Conservation (phyloP, 139 green algal species). For the Volvox reticuliferus region DNA sequence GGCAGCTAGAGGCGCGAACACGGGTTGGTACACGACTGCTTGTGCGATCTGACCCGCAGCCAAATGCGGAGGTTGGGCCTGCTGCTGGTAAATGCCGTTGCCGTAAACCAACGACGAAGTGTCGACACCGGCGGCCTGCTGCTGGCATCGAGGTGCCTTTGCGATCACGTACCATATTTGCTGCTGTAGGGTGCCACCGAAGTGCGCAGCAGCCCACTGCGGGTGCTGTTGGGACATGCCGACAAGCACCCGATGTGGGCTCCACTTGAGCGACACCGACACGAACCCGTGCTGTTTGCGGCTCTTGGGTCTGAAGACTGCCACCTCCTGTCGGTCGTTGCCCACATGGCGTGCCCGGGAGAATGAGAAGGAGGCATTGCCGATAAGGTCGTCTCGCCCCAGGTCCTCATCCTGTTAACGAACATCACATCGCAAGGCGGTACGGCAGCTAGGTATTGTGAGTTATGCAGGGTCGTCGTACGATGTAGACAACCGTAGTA, state of each 20-base stretch:
- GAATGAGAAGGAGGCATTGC: conserved; percentile 8
- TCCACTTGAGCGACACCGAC: conserved; percentile 24
- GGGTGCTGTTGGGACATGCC: neutral
- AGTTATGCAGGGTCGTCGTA: no score
- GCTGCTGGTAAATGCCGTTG: no score
- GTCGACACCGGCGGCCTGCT: no score
- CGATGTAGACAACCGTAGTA: no score
- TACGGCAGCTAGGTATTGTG: no score
- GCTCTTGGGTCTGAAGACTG: neutral
- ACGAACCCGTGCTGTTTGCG: conserved; percentile 42
- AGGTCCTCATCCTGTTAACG: neutral
- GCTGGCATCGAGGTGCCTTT: no score
- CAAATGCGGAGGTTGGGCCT: no score
- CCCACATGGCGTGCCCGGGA: neutral
- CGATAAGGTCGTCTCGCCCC: conserved; percentile 32
- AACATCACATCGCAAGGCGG: neutral
- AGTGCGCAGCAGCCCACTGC: neutral
- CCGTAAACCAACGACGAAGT: no score
- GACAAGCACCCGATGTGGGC: neutral
- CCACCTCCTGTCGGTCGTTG: conserved; percentile 6
- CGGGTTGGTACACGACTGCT: no score
- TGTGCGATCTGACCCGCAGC: no score
- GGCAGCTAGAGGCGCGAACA: no score
- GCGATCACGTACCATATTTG: neutral
- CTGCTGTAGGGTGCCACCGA: neutral